phyloP scores from a whole-genome alignment of 1,139 yeast genomes.

The Magnusiomyces paraingens region DNA sequence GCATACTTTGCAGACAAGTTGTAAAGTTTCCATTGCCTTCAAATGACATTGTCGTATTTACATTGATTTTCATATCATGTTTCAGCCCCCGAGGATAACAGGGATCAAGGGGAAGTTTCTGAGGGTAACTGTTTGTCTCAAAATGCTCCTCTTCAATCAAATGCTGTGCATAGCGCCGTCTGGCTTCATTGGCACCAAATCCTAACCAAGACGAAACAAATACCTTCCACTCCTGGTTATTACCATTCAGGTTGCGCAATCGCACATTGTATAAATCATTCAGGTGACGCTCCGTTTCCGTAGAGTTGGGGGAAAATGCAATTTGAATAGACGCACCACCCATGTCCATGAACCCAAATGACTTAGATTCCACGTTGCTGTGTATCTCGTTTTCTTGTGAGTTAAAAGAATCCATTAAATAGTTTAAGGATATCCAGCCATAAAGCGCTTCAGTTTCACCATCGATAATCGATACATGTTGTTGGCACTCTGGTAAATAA shows the following conservation, averaged over 20 bases:
- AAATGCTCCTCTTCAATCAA: conserved; percentile 18
- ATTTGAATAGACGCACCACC: conserved; percentile 83
- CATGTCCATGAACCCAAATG: conserved; percentile 71
- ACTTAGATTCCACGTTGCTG: conserved; percentile 24
- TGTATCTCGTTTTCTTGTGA: conserved; percentile 2
- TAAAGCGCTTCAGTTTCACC: conserved; percentile 77
- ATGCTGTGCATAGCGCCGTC: conserved; percentile 42
- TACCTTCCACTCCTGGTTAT: conserved; percentile 42
- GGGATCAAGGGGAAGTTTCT: conserved; percentile 43
- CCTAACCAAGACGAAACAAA: conserved; percentile 74
- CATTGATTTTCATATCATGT: conserved; percentile 23
- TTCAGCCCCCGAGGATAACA: conserved; percentile 48
- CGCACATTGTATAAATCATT: conserved; percentile 49
- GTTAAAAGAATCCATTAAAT: conserved; percentile 49
- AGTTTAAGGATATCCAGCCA: conserved; percentile 74
- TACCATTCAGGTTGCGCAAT: conserved; percentile 39
- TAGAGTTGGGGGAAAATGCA: conserved; percentile 59
- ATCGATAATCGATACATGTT: conserved; percentile 60
- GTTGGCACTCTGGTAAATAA: conserved; percentile 42
- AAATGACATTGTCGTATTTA: conserved; percentile 33
- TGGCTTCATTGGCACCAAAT: conserved; percentile 72
- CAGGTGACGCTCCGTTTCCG: conserved; percentile 49
- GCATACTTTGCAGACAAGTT: conserved; percentile 54
- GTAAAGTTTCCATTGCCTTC: conserved; percentile 56
- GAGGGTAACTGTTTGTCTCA: not conserved